Evolutionary conservation across 495 filamentous ascomycete species (phyloP).

Genomic region (Talaromyces thailandensis): DNA sequence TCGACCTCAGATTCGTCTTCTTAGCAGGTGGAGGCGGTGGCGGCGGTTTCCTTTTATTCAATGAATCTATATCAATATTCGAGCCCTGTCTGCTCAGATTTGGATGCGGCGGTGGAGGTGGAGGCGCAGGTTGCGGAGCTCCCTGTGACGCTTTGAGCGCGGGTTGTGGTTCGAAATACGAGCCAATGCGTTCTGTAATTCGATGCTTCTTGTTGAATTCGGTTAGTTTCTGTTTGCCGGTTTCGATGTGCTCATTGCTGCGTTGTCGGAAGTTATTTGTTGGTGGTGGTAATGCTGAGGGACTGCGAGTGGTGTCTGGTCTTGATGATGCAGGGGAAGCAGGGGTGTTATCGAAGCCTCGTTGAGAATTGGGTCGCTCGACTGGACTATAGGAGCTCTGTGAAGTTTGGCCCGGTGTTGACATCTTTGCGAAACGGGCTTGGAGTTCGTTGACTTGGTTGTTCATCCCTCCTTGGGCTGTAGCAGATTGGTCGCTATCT

Average conservation of each 20-base stretch:
- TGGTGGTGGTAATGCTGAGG: slow-evolving; percentile 25
- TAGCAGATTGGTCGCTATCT: slow-evolving; percentile 10
- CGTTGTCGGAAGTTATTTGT: slow-evolving; percentile 61
- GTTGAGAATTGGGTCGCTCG: background rate
- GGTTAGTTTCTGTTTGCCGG: slow-evolving; percentile 52
- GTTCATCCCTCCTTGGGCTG: slow-evolving; percentile 10
- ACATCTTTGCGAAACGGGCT: slow-evolving; percentile 54
- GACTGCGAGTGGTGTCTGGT: background rate
- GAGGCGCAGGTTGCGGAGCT: background rate
- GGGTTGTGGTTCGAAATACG: slow-evolving; percentile 26
- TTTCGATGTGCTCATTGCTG: slow-evolving; percentile 62
- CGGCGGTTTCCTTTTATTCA: slow-evolving; percentile 53
- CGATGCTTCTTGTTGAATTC: slow-evolving; percentile 46
- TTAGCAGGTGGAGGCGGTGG: slow-evolving; percentile 62
- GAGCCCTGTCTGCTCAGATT: slow-evolving; percentile 10
- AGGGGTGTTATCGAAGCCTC: background rate
- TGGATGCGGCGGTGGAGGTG: slow-evolving; percentile 7
- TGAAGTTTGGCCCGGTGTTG: slow-evolving; percentile 19
- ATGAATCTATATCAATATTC: slow-evolving; percentile 17
- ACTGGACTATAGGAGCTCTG: slow-evolving; percentile 8
- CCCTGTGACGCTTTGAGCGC: slow-evolving; percentile 16
- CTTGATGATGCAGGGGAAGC: background rate
- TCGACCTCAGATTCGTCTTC: slow-evolving; percentile 35
- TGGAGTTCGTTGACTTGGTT: slow-evolving; percentile 56
- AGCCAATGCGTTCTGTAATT: slow-evolving; percentile 25